phyloP scores from a whole-genome alignment of 768 basidiomycete genomes.

The Lactarius sp. region DNA sequence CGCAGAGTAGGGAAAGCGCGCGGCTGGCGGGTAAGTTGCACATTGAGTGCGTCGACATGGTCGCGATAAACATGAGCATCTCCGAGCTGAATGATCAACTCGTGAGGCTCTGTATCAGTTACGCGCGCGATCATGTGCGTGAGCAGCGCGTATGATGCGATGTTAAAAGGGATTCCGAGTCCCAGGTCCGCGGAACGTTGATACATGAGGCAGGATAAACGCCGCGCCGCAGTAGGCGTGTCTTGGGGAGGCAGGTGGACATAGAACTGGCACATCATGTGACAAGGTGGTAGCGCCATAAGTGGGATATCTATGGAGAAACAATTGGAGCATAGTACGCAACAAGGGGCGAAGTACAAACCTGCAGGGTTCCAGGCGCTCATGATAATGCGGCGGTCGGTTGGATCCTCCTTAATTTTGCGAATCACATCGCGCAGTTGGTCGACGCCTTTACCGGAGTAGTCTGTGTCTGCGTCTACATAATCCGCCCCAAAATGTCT shows the following conservation, averaged over 20 bases:
- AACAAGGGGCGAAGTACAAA: constrained; percentile 34
- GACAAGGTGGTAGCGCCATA: constrained; percentile 98
- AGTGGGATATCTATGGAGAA: constrained; percentile 65
- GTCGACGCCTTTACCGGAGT: constrained; percentile 83
- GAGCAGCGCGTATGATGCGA: constrained; percentile 95
- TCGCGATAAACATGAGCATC: constrained; percentile 96
- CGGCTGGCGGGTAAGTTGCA: constrained; percentile 76
- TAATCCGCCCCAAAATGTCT: constrained; percentile 90
- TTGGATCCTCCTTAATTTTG: constrained; percentile 91
- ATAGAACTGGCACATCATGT: constrained; percentile 99
- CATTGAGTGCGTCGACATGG: constrained; percentile 81
- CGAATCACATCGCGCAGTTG: constrained; percentile 84
- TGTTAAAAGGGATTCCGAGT: constrained; percentile 98
- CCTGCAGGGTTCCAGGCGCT: constrained; percentile 99
- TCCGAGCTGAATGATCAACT: constrained; percentile 92
- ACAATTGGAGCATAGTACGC: background rate
- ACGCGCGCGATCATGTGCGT: constrained; percentile 97
- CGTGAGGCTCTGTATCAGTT: constrained; percentile 79
- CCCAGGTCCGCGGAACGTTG: constrained; percentile 97
- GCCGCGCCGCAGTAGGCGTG: constrained; percentile 48
- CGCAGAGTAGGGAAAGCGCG: constrained; percentile 75
- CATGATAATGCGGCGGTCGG: constrained; percentile 88
- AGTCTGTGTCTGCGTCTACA: constrained; percentile 65
- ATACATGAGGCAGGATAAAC: constrained; percentile 93
- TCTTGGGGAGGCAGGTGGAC: constrained; percentile 73